A percentile compares a stretch with the other conserved stretches of the same genome.
phyloP scores from a whole-genome alignment of 345 rosid genomes.

The Euphorbia lathyris region DNA sequence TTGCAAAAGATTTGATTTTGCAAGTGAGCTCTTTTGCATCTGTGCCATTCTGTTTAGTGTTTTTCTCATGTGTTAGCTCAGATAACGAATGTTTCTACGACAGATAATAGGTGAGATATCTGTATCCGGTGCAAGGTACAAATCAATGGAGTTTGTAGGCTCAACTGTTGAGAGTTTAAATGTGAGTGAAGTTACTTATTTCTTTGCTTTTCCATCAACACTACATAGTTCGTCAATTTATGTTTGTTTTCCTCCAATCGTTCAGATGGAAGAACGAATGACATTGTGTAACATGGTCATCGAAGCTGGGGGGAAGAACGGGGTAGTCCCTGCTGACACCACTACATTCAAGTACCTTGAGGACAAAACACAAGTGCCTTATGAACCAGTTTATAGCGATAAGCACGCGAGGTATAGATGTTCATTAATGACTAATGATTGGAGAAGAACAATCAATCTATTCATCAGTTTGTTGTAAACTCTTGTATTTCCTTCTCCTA shows the following conservation, averaged over 20 bases:
- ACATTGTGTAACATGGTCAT: conserved; percentile 95
- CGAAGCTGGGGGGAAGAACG: conserved; percentile 99
- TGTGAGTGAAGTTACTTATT: conserved; percentile 40
- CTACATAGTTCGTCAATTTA: conserved; percentile 2
- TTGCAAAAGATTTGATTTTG: conserved; percentile 95
- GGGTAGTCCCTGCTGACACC: conserved; percentile 86
- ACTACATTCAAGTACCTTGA: conserved; percentile 87
- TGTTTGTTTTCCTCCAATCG: conserved; percentile 12
- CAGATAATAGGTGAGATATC: conserved; percentile 98
- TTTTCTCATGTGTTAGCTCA: not conserved
- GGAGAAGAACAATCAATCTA: not conserved
- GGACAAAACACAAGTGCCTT: conserved; percentile 77
- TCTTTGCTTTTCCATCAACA: not conserved
- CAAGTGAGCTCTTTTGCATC: conserved; percentile 53
- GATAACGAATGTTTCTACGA: not conserved
- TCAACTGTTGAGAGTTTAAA: conserved; percentile 77
- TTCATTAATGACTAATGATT: conserved; percentile 1
- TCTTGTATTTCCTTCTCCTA: conserved; percentile 31
- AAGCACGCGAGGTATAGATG: conserved; percentile 71
- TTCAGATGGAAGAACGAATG: conserved; percentile 98
- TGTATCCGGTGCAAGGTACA: conserved; percentile 94
- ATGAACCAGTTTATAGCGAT: conserved; percentile 92
- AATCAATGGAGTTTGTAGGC: conserved; percentile 95
- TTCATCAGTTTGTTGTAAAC: too few relatives aligned
- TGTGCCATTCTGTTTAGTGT: conserved; percentile 9